phyloP scores from a whole-genome alignment of 208 protist genomes.

The Trypanosoma cruzi region DNA sequence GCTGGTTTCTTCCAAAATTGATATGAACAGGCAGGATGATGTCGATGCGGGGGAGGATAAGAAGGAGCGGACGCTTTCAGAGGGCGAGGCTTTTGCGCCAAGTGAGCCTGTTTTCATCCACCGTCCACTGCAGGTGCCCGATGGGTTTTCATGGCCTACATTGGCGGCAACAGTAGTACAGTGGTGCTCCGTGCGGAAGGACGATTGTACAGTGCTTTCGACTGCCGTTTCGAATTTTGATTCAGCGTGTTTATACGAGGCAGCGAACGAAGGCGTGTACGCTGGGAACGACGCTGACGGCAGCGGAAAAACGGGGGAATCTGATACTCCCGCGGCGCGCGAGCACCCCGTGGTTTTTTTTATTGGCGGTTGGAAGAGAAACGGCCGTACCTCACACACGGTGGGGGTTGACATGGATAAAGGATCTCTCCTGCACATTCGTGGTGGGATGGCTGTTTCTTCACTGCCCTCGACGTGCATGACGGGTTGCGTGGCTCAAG shows the following conservation, averaged over 20 bases:
- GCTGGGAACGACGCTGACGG: slow-evolving; percentile 7
- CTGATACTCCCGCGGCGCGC: neutral
- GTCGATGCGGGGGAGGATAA: neutral
- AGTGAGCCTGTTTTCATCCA: neutral
- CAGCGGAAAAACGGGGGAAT: neutral
- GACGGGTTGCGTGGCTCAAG: slow-evolving; percentile 37
- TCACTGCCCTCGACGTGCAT: slow-evolving; percentile 34
- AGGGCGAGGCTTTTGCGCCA: neutral
- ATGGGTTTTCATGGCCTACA: slow-evolving; percentile 26
- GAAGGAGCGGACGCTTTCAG: neutral
- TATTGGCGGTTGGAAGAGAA: slow-evolving; percentile 63
- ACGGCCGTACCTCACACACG: slow-evolving; percentile 33
- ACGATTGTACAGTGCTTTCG: neutral
- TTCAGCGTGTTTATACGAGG: neutral
- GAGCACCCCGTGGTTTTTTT: slow-evolving; percentile 34
- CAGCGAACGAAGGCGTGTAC: neutral
- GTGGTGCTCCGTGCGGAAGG: neutral
- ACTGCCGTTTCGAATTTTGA: neutral
- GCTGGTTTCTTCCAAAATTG: neutral
- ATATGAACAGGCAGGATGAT: neutral
- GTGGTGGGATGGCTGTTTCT: neutral
- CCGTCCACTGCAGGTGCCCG: neutral
- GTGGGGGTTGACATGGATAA: slow-evolving; percentile 29
- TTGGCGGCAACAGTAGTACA: slow-evolving; percentile 16
- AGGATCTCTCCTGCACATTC: slow-evolving; percentile 12